A percentile compares a stretch with the other conserved stretches of the same genome.
Conservation (phyloP, 495 filamentous ascomycete species). For the Penicillium arizonense region DNA sequence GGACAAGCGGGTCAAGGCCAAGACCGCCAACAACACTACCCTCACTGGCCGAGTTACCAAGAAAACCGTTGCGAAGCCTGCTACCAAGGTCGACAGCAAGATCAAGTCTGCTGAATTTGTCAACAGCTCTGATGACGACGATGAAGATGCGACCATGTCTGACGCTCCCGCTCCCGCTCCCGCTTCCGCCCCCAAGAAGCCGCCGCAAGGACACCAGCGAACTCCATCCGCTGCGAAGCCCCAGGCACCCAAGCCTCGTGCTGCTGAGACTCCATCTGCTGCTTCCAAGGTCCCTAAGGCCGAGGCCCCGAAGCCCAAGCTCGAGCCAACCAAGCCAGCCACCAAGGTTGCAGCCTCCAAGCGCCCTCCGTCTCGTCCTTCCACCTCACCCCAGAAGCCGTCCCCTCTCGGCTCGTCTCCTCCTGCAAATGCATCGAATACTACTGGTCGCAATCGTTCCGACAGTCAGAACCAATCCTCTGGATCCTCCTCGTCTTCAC, state of each 20-base stretch:
- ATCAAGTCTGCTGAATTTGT: constrained; percentile 75
- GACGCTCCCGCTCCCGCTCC: constrained; percentile 28
- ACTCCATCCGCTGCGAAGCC: constrained; percentile 9
- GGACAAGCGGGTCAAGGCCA: constrained; percentile 53
- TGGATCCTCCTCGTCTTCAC: constrained; percentile 43
- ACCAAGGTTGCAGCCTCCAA: constrained; percentile 35
- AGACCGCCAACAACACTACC: constrained; percentile 46
- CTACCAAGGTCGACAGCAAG: constrained; percentile 41
- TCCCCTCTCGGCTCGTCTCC: constrained; percentile 75
- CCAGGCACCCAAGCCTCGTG: constrained; percentile 11
- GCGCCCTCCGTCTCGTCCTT: constrained; percentile 35
- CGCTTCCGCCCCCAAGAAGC: constrained; percentile 18
- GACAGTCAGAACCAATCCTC: constrained; percentile 45
- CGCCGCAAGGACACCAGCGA: constrained; percentile 15
- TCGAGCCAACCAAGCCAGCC: constrained; percentile 21
- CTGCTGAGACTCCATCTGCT: constrained; percentile 5
- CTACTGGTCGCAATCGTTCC: constrained; percentile 44
- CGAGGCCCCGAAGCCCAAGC: constrained; percentile 21
- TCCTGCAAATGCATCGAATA: constrained; percentile 69
- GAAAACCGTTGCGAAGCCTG: constrained; percentile 48
- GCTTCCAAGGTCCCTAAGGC: constrained; percentile 5
- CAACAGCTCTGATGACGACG: constrained; percentile 72
- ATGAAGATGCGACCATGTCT: constrained; percentile 44
- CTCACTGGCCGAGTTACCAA: constrained; percentile 53
- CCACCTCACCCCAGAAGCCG: constrained; percentile 65